Evolutionary conservation across 352 stramenopile species (phyloP).

Genomic region (Globisporangium paddicum): DNA sequence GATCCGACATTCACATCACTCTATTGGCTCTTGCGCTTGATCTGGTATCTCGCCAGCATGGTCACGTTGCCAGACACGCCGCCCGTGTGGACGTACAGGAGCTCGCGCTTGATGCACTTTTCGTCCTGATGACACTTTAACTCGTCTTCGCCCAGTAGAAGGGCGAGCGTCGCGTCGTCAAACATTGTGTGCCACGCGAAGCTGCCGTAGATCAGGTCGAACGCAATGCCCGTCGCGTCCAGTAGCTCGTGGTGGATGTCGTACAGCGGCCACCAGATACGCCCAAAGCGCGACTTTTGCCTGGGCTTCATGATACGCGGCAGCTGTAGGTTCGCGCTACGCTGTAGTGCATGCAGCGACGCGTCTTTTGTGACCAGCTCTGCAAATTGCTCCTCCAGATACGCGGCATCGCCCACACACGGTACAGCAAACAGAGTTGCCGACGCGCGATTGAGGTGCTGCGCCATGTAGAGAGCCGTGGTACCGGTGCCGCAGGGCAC

Average conservation of each 20-base stretch:
- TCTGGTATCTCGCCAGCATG: conserved; percentile 62
- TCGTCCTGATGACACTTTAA: neutral
- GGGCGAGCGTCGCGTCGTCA: conserved; percentile 28
- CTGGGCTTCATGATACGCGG: conserved; percentile 43
- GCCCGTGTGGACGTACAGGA: conserved; percentile 82
- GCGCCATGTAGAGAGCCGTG: conserved; percentile 74
- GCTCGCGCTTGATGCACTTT: conserved; percentile 20
- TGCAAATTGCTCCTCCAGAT: conserved; percentile 52
- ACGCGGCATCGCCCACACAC: conserved; percentile 61
- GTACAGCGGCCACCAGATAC: conserved; percentile 43
- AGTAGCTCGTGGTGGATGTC: conserved; percentile 62
- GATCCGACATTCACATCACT: neutral
- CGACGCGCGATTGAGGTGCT: conserved; percentile 36
- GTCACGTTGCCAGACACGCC: conserved; percentile 67
- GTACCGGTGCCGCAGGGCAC: conserved; percentile 75
- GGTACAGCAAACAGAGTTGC: conserved; percentile 58
- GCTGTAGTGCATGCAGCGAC: neutral
- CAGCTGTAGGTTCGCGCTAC: conserved; percentile 4
- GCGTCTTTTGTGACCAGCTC: conserved; percentile 31
- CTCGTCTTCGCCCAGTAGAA: conserved; percentile 16
- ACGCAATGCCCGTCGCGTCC: conserved; percentile 50
- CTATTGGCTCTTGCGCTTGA: conserved; percentile 19
- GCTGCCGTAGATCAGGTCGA: conserved; percentile 73
- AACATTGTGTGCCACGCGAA: conserved; percentile 83
- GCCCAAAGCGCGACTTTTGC: conserved; percentile 66